These are phyloP conservation scores for Platanus orientalis DNA, from an alignment of 164 flowering plant genomes.

Conservation along the genomic window DNA sequence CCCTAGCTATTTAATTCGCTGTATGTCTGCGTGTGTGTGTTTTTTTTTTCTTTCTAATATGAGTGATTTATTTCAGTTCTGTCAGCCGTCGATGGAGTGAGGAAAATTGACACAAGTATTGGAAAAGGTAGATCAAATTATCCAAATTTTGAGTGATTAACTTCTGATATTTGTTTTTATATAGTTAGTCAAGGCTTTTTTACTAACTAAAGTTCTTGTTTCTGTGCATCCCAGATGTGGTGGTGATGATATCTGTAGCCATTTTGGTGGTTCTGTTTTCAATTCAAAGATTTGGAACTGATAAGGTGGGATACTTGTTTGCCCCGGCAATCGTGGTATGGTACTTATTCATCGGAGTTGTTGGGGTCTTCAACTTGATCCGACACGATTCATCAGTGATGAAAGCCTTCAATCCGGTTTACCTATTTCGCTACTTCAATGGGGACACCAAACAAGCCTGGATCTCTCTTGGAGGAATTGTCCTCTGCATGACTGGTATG, in stretches of 20 bases:
- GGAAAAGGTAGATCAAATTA: constrained; percentile 13
- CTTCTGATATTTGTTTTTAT: no score
- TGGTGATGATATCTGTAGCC: constrained; percentile 26
- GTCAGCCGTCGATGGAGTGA: constrained; percentile 21
- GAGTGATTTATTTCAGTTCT: constrained; percentile 16
- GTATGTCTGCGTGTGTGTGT: no score
- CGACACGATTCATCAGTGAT: constrained; percentile 18
- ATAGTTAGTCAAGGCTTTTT: no score
- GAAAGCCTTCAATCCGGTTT: constrained; percentile 23
- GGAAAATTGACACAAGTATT: constrained; percentile 3
- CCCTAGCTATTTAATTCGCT: no score
- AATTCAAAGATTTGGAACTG: constrained; percentile 31
- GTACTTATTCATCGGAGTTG: constrained; percentile 18
- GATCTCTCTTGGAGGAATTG: constrained; percentile 27
- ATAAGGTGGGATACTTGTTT: constrained; percentile 31
- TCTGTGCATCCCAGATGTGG: constrained; percentile 12
- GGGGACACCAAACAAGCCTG: constrained; percentile 24
- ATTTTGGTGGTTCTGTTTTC: constrained; percentile 24
- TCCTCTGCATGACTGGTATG: constrained; percentile 31
- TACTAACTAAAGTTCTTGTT: not conserved
- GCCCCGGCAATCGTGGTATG: constrained; percentile 24
- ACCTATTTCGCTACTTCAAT: constrained; percentile 21
- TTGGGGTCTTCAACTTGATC: constrained; percentile 22
- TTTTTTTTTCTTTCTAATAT: no score
- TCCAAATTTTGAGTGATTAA: no score